A percentile compares a stretch with the other conserved stretches of the same genome.
phyloP scores from a whole-genome alignment of 2,329 filamentous ascomycete species.

The Curvularia eragrostidis region DNA sequence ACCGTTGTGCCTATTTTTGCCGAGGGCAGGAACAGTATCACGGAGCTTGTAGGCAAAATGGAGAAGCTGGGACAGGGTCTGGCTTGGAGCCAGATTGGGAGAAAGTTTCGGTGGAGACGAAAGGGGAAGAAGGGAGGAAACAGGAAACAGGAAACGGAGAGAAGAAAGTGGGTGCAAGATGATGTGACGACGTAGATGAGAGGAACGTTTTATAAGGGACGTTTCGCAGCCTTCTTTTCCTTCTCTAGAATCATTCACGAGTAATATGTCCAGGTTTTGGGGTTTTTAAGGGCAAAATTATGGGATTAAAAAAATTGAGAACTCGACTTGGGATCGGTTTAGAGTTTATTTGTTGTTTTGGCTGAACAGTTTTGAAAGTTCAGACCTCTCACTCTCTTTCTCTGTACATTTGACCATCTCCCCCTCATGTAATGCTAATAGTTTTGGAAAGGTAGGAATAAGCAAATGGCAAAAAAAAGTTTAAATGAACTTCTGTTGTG shows the following conservation, averaged over 20 bases:
- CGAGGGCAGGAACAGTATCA: slow-evolving; percentile 1
- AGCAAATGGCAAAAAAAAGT: not conserved
- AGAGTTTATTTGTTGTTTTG: too few relatives aligned
- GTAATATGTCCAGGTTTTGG: too few relatives aligned
- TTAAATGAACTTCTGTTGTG: not conserved
- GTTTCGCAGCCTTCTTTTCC: too few relatives aligned
- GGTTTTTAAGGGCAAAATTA: too few relatives aligned
- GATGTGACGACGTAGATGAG: too few relatives aligned
- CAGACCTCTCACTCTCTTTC: too few relatives aligned
- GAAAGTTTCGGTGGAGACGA: not conserved
- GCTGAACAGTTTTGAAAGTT: not conserved
- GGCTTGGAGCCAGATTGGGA: not conserved
- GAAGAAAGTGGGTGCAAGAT: too few relatives aligned
- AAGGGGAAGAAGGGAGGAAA: not conserved
- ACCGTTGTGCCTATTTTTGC: not conserved
- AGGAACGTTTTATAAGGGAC: not conserved
- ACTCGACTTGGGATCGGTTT: not conserved
- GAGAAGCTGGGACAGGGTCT: not conserved
- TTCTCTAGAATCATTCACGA: too few relatives aligned
- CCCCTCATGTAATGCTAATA: not conserved
- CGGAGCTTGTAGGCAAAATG: not conserved
- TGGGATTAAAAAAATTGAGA: not conserved
- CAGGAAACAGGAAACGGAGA: not conserved
- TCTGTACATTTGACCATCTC: not conserved
- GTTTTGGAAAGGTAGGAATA: not conserved